Evolutionary conservation across 2,329 filamentous ascomycete species (phyloP).

Genomic region (Alternaria panax): DNA sequence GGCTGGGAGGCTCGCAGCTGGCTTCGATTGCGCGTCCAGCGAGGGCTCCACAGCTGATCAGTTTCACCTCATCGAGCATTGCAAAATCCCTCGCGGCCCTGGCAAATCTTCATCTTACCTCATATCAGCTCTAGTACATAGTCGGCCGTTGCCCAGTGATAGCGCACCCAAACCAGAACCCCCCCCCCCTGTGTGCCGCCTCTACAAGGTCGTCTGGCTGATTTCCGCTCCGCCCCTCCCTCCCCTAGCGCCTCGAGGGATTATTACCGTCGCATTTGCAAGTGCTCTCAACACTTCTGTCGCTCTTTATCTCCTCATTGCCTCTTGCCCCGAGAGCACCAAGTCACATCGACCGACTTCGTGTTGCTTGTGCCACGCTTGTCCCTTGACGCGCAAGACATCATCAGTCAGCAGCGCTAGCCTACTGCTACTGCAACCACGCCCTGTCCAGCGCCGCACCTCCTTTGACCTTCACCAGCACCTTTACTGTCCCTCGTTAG

Average conservation of each 20-base stretch:
- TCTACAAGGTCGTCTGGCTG: conserved; percentile 24
- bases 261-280: conserved; percentile 32
- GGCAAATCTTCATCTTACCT: conserved; percentile 27
- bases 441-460: conserved; percentile 25
- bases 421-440: conserved; percentile 18
- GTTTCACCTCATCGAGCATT: conserved; percentile 38
- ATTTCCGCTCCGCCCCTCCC: conserved; percentile 44
- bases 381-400: conserved; percentile 17
- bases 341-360: conserved; percentile 19
- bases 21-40: conserved; percentile 44
- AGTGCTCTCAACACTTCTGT: conserved; percentile 30
- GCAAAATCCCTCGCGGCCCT: conserved; percentile 26
- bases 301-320: conserved; percentile 33
- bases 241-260: conserved; percentile 34
- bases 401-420: conserved; percentile 34
- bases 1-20: background rate
- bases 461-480: conserved; percentile 25
- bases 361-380: conserved; percentile 35
- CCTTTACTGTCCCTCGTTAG: conserved; percentile 32
- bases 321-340: conserved; percentile 28
- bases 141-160: conserved; percentile 26
- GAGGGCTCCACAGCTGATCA: conserved; percentile 36
- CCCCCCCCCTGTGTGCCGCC: conserved; percentile 29
- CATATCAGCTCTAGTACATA: conserved; percentile 11
- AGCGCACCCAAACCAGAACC: conserved; percentile 16